Conservation (phyloP, 129 eudicot genomes). For the Saussurea involucrata region DNA sequence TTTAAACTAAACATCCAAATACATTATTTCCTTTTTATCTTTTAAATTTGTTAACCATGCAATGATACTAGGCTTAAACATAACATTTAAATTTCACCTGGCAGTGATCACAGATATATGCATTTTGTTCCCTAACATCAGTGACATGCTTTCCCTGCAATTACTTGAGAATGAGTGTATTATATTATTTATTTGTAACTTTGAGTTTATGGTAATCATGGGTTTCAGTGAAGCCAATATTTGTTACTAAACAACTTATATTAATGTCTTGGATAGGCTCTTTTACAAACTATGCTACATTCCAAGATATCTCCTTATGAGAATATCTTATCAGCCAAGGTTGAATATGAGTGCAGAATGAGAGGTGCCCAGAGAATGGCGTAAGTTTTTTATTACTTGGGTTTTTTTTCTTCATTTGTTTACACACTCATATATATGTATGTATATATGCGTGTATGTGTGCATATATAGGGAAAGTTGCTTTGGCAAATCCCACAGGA, state of each 20-base stretch:
- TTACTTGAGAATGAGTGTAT: background rate
- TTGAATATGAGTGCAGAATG: conserved; percentile 84
- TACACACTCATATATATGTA: background rate
- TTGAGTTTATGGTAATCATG: conserved; percentile 9
- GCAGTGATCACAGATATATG: background rate
- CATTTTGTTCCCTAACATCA: background rate
- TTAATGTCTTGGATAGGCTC: conserved; percentile 51
- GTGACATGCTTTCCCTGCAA: background rate
- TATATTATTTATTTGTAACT: background rate
- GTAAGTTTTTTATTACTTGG: conserved; percentile 37
- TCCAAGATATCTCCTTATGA: conserved; percentile 71
- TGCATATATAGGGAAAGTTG: background rate
- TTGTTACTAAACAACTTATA: conserved; percentile 7
- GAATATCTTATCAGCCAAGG: conserved; percentile 75
- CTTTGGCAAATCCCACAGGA: background rate
- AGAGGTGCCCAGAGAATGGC: conserved; percentile 99
- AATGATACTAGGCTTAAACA: background rate
- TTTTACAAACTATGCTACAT: conserved; percentile 73
- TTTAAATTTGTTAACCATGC: background rate
- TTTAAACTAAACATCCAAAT: background rate
- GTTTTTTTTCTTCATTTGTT: background rate
- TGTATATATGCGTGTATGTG: background rate
- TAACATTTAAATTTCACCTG: background rate
- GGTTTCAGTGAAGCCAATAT: background rate
- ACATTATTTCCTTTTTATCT: background rate